These are phyloP conservation scores for Talaromyces sp. DNA, from an alignment of 2,329 filamentous ascomycete genomes.

Conservation along the genomic window DNA sequence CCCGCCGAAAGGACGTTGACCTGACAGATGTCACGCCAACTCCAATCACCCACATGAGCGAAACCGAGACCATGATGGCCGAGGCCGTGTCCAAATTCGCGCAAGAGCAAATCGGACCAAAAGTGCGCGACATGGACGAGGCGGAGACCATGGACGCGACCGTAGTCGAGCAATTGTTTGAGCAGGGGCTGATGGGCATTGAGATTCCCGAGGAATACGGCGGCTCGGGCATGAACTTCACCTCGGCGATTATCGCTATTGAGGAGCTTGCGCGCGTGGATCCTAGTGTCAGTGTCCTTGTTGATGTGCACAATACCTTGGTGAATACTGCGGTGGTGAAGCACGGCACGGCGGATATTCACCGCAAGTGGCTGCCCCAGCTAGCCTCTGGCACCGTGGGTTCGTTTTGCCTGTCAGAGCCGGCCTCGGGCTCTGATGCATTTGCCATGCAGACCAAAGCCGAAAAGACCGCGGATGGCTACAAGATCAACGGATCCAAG, in stretches of 20 bases:
- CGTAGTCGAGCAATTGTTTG: constrained; percentile 88
- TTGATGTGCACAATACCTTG: constrained; percentile 96
- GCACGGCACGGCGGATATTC: constrained; percentile 69
- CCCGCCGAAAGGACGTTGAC: constrained; percentile 53
- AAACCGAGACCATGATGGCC: constrained; percentile 82
- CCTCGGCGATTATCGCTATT: constrained; percentile 89
- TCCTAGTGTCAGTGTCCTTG: constrained; percentile 89
- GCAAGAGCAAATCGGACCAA: constrained; percentile 79
- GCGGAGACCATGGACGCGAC: constrained; percentile 85
- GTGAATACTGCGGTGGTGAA: constrained; percentile 91
- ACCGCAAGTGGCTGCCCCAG: constrained; percentile 84
- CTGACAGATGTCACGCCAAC: constrained; percentile 79
- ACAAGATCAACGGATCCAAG: constrained; percentile 84
- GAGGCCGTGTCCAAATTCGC: constrained; percentile 91
- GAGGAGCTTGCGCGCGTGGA: constrained; percentile 94
- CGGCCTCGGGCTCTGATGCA: constrained; percentile 87
- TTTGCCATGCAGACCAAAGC: constrained; percentile 93
- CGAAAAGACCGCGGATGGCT: constrained; percentile 74
- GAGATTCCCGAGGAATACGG: constrained; percentile 98
- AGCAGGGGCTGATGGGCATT: constrained; percentile 94
- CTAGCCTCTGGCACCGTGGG: constrained; percentile 85
- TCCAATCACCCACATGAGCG: constrained; percentile 87
- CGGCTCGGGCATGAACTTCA: constrained; percentile 98
- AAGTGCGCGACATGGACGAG: constrained; percentile 96
- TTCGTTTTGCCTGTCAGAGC: constrained; percentile 90